These are phyloP conservation scores for Polyplosphaeria fusca DNA, from an alignment of 495 filamentous ascomycete genomes.

Conservation along the genomic window DNA sequence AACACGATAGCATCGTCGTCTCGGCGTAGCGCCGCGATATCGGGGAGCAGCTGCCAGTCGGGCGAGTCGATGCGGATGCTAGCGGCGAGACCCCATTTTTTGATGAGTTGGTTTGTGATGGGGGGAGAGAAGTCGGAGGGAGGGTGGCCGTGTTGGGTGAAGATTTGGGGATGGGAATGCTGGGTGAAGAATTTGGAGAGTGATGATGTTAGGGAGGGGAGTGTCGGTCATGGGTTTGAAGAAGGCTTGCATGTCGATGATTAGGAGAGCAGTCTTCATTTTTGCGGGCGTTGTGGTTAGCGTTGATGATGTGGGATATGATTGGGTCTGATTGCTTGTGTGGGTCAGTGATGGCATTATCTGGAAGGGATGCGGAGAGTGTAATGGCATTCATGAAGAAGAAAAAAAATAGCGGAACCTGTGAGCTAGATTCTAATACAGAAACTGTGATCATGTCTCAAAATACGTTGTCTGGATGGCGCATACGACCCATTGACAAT, in stretches of 20 bases:
- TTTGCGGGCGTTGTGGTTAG: conserved; percentile 4
- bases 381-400: no score
- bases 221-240: conserved; percentile 35
- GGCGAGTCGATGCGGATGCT: conserved; percentile 34
- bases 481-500: no score
- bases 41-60: conserved; percentile 43
- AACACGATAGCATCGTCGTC: conserved; percentile 4
- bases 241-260: conserved; percentile 37
- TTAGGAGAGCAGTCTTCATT: conserved; percentile 39
- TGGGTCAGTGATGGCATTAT: no score
- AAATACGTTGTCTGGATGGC: no score
- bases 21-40: conserved; percentile 29
- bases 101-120: conserved; percentile 44
- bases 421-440: no score
- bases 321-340: conserved; percentile 15
- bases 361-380: no score
- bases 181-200: conserved; percentile 37
- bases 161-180: conserved; percentile 36
- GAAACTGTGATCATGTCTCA: no score
- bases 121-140: conserved; percentile 39
- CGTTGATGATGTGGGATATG: no score
- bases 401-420: no score
- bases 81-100: conserved; percentile 43
- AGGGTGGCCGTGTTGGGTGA: conserved; percentile 48
- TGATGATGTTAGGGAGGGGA: conserved; percentile 40